A percentile compares a stretch with the other conserved stretches of the same genome.
These are phyloP conservation scores for Aspergillus thermomutatus DNA, from an alignment of 2,329 filamentous ascomycete genomes.

Conservation along the genomic window DNA sequence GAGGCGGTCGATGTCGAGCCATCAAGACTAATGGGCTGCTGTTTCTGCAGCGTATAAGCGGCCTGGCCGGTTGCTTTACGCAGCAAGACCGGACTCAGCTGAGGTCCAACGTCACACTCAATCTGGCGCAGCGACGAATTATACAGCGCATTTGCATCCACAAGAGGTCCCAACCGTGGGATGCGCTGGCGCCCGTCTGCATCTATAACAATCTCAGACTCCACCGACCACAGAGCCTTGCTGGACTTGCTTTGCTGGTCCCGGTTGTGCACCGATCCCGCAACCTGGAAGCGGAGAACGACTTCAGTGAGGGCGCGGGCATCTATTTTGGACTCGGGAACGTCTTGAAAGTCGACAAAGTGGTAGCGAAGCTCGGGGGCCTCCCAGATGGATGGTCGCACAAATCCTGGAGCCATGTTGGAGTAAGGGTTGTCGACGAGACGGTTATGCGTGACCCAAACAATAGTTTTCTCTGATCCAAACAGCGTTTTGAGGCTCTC, in stretches of 20 bases:
- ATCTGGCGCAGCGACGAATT: not conserved
- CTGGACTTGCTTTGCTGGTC: not conserved
- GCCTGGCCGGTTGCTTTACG: too few species aligned
- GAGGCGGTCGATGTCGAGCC: too few species aligned
- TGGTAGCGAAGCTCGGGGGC: not conserved
- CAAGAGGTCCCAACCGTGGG: not conserved
- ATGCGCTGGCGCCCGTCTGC: not conserved
- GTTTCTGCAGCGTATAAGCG: too few species aligned
- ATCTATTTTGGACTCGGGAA: too few species aligned
- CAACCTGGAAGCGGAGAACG: not conserved
- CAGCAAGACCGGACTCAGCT: too few species aligned
- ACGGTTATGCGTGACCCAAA: slow-evolving; percentile 6
- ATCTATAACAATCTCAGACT: slow-evolving; percentile 19
- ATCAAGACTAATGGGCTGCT: too few species aligned
- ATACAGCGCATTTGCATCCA: not conserved
- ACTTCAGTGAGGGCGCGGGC: not conserved
- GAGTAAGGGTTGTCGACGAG: not conserved
- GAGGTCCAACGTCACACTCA: too few species aligned
- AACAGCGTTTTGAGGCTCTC: slow-evolving; percentile 1
- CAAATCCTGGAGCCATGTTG: slow-evolving; percentile 3
- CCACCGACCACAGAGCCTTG: slow-evolving; percentile 15
- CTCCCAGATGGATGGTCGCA: not conserved
- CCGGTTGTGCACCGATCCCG: not conserved
- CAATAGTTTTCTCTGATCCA: not conserved
- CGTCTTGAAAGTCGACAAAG: too few species aligned